phyloP scores from a whole-genome alignment of 2,329 filamentous ascomycete species.

The Colletotrichum caudatum region DNA sequence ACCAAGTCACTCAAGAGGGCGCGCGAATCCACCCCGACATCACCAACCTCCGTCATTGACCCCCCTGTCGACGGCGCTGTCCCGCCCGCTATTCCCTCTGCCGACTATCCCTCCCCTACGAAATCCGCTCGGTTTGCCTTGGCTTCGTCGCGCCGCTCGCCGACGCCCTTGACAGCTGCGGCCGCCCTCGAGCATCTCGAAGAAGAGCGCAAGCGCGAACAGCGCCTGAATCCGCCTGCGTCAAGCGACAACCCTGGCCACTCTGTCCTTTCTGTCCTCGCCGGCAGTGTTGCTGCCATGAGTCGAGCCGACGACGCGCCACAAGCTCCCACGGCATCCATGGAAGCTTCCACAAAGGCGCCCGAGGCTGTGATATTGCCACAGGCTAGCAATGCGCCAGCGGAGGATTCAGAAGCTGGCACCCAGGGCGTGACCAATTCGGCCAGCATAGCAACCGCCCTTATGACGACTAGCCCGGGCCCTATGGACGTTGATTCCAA shows the following conservation, averaged over 20 bases:
- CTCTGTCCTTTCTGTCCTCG: conserved; percentile 64
- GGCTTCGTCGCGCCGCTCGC: conserved; percentile 55
- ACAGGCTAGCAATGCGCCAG: conserved; percentile 50
- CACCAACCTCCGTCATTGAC: conserved; percentile 49
- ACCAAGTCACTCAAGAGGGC: conserved; percentile 57
- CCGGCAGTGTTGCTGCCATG: conserved; percentile 66
- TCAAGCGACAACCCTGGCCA: conserved; percentile 68
- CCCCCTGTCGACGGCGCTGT: conserved; percentile 34
- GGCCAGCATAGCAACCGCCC: conserved; percentile 56
- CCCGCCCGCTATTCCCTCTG: conserved; percentile 18
- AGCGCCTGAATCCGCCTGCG: conserved; percentile 55
- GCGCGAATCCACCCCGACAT: conserved; percentile 58
- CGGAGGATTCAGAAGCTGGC: conserved; percentile 57
- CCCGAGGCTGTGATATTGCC: conserved; percentile 45
- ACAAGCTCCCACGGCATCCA: conserved; percentile 58
- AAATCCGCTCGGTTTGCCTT: conserved; percentile 66
- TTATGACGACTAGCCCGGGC: conserved; percentile 63
- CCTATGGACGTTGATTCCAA: conserved; percentile 67
- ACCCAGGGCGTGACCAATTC: conserved; percentile 57
- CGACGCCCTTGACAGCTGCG: conserved; percentile 58
- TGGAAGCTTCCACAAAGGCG: conserved; percentile 55
- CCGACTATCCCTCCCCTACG: conserved; percentile 57
- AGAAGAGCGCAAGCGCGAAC: conserved; percentile 61
- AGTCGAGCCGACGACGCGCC: conserved; percentile 68
- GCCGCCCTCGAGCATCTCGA: conserved; percentile 64